A percentile compares a stretch with the other conserved stretches of the same genome.
Conservation (phyloP, 2,329 filamentous ascomycete species). For the Emericellopsis cladophorae region DNA sequence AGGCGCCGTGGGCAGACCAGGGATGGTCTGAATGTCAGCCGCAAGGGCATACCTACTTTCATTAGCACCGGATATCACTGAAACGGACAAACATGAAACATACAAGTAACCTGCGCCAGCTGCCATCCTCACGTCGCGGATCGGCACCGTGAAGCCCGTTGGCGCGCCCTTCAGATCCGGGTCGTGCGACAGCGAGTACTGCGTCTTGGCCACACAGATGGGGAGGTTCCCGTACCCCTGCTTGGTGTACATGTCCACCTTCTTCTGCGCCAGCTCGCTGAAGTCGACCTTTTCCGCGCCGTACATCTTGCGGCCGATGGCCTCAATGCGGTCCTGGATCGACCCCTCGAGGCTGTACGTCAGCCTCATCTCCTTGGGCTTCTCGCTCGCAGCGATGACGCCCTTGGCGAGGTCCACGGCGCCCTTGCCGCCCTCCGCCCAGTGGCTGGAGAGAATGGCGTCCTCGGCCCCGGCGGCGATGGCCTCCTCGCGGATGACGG, state of each 20-base stretch:
- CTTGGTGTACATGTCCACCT: constrained; percentile 86
- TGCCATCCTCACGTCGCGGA: constrained; percentile 86
- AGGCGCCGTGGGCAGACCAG: constrained; percentile 84
- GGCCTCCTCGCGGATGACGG: constrained; percentile 80
- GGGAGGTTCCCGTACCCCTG: constrained; percentile 89
- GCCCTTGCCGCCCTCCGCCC: constrained; percentile 86
- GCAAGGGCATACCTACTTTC: constrained; percentile 71
- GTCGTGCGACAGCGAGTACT: constrained; percentile 93
- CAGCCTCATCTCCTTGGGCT: constrained; percentile 77
- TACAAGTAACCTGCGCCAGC: constrained; percentile 86
- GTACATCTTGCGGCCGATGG: constrained; percentile 88
- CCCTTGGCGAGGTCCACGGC: constrained; percentile 80
- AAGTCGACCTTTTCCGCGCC: constrained; percentile 84
- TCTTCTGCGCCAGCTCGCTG: constrained; percentile 86
- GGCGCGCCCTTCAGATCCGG: constrained; percentile 89
- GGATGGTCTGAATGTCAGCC: constrained; percentile 96
- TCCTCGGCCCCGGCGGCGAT: constrained; percentile 87
- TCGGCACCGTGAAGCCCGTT: constrained; percentile 86
- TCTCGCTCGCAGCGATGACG: constrained; percentile 70
- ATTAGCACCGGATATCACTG: constrained; percentile 9
- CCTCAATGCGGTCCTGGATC: constrained; percentile 81
- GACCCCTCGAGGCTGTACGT: constrained; percentile 70
- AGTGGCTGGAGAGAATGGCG: constrained; percentile 89
- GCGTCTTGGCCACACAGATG: constrained; percentile 96
- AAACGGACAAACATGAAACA: constrained; percentile 20